Base-by-base conservation (phyloP, 139 green algal species). In the Volvox reticuliferus region DNA sequence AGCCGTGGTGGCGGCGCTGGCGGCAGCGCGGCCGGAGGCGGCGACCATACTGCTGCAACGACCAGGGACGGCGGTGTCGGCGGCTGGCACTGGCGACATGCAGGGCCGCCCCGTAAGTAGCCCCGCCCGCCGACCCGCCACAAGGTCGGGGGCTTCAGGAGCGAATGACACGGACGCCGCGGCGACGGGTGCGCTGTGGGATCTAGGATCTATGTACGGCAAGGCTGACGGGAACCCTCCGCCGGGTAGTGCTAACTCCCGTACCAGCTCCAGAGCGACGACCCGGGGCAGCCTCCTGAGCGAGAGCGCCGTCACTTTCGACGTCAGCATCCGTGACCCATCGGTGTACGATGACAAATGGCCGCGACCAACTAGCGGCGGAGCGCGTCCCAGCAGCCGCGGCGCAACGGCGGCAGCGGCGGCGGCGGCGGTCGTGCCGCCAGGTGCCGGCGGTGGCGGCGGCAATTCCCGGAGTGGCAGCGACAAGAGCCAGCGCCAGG, bases 301-400 rank as follows among this genome's bases (percentile, higher is more conserved):
- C 75, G 33, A 28, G 22, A 28, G 67, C 12, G 67, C 67, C 67
- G 67, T 75, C 67, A 75, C 6, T 12, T 55, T 55, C 44, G 9
- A 2, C 65, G 71, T 30, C 26, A 18, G 71, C 26, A 30, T 35
- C 71, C 71, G 71, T 32, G 71, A 79, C 71, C 71, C 71, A 20
- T 79, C 71, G 71, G 71, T 79, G 9, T 79, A 79, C 71, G 71
- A 79, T 20, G 71, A 79, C 71, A 79, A 79, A 20, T 79, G 71
- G 71, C 71, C 71, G 20, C 71, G 71, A 30, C 71, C 71, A 30
- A 79, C 21, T 30, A 79, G 71, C 71, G 71, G 71, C 18, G 21
- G 32, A 9, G 20, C 76, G 2, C 30, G 76, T 20, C 76, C 76
- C 33, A 82, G 14, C 76, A 55, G 76, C 76, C 32, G 71, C 16